Evolutionary conservation across 2,329 filamentous ascomycete species (phyloP).

Genomic region (Sarocladiaceae sp.): DNA sequence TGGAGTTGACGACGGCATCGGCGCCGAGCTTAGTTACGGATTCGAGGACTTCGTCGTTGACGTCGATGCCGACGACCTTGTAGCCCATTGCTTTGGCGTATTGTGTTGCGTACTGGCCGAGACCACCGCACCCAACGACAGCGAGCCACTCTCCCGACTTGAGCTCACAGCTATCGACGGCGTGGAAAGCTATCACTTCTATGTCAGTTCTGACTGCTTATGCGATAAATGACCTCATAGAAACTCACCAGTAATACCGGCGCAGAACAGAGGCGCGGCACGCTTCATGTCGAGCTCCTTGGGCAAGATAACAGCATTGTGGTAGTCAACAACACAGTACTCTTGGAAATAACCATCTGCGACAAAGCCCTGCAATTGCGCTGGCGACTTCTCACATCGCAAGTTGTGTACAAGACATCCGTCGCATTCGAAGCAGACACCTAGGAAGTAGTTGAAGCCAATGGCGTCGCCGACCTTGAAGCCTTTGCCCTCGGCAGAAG

Average conservation of each 20-base stretch:
- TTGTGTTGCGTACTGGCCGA: slow-evolving; percentile 42
- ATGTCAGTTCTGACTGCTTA: not conserved
- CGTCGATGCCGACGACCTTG: slow-evolving; percentile 38
- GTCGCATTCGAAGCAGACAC: slow-evolving; percentile 41
- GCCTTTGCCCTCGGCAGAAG: slow-evolving; percentile 29
- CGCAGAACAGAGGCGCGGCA: slow-evolving; percentile 42
- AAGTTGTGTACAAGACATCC: slow-evolving; percentile 41
- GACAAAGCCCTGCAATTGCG: slow-evolving; percentile 34
- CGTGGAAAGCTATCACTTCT: slow-evolving; percentile 24
- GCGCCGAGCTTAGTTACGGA: slow-evolving; percentile 34
- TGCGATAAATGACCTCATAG: not conserved
- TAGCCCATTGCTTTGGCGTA: slow-evolving; percentile 42
- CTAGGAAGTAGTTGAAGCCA: slow-evolving; percentile 41
- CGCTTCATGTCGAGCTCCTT: slow-evolving; percentile 28
- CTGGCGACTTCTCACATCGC: slow-evolving; percentile 33
- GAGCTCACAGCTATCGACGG: slow-evolving; percentile 31
- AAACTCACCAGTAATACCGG: slow-evolving; percentile 36
- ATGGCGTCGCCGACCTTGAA: slow-evolving; percentile 38
- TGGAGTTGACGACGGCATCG: slow-evolving; percentile 38
- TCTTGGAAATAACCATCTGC: slow-evolving; percentile 42
- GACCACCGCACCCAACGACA: slow-evolving; percentile 39
- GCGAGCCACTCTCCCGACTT: slow-evolving; percentile 34
- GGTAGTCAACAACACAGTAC: slow-evolving; percentile 41
- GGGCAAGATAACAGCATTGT: slow-evolving; percentile 30
- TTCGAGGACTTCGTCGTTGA: slow-evolving; percentile 36